Evolutionary conservation across 345 rosid genomes (phyloP).

Genomic region (Anacardium occidentale): DNA sequence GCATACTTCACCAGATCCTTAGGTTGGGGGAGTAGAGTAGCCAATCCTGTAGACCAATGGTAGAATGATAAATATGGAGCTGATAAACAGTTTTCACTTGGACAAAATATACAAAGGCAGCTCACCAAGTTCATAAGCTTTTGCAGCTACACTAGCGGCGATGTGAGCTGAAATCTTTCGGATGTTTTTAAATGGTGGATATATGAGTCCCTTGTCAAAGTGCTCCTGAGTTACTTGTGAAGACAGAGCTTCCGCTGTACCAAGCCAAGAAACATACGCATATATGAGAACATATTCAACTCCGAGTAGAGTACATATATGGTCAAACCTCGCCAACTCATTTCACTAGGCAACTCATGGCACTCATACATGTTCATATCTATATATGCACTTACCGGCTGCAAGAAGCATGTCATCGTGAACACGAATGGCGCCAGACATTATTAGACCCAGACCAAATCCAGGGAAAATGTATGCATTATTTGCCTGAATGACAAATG

Average conservation of each 20-base stretch:
- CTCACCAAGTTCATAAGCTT: slow-evolving; percentile 93
- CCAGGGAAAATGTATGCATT: slow-evolving; percentile 98
- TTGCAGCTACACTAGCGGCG: slow-evolving; percentile 86
- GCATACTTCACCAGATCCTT: slow-evolving; percentile 73
- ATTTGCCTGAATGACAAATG: slow-evolving; percentile 59
- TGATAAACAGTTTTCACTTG: neutral
- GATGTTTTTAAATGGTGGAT: slow-evolving; percentile 81
- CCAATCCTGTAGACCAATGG: slow-evolving; percentile 54
- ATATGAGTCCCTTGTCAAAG: slow-evolving; percentile 77
- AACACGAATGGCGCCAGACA: slow-evolving; percentile 94
- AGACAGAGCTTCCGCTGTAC: slow-evolving; percentile 89
- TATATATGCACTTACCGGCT: slow-evolving; percentile 52
- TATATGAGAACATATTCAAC: neutral
- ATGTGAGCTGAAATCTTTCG: slow-evolving; percentile 93
- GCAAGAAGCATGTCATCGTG: slow-evolving; percentile 96
- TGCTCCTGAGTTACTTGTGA: slow-evolving; percentile 70
- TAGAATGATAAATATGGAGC: neutral
- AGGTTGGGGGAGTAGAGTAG: slow-evolving; percentile 78
- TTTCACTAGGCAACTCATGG: neutral
- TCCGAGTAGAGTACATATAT: too few species aligned
- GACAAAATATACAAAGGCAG: neutral
- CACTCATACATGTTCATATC: neutral
- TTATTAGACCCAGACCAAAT: slow-evolving; percentile 84
- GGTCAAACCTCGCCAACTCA: too few species aligned
- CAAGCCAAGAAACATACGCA: slow-evolving; percentile 3